Evolutionary conservation across 1,284 basidiomycete genomes (phyloP).

Genomic region (Wallemia ichthyophaga): DNA sequence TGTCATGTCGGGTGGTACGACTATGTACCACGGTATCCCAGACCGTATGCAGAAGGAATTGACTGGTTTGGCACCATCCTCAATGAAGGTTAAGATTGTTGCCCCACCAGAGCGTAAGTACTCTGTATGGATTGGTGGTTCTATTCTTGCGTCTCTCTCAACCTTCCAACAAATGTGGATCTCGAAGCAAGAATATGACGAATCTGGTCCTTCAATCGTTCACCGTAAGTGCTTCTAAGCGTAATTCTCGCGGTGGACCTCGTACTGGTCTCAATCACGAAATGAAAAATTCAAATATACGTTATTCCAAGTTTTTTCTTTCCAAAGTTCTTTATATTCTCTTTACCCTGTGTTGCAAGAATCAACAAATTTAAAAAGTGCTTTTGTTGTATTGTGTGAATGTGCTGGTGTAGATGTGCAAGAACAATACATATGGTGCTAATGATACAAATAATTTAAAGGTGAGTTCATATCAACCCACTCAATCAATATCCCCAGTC

Average conservation of each 20-base stretch:
- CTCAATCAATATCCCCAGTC: neutral
- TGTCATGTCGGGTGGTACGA: constrained; percentile 80
- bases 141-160: constrained; percentile 74
- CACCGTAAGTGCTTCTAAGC: constrained; percentile 15
- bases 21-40: constrained; percentile 88
- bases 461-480: neutral
- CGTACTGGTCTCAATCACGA: no score
- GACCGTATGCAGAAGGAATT: constrained; percentile 98
- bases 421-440: neutral
- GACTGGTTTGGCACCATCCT: constrained; percentile 44
- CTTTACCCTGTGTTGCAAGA: neutral
- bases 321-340: neutral
- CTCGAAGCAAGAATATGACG: constrained; percentile 77
- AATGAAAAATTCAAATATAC: neutral
- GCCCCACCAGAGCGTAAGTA: constrained; percentile 77
- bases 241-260: neutral
- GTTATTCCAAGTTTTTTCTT: neutral
- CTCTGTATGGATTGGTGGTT: constrained; percentile 97
- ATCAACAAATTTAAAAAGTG: neutral
- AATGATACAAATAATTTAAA: neutral
- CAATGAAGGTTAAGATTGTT: constrained; percentile 61
- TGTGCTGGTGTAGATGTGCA: neutral
- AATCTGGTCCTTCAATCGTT: constrained; percentile 42
- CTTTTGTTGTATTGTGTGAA: neutral
- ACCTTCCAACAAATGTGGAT: constrained; percentile 90